Evolutionary conservation across 179 eudicot genomes (phyloP).

Genomic region (Beta lomatogona): DNA sequence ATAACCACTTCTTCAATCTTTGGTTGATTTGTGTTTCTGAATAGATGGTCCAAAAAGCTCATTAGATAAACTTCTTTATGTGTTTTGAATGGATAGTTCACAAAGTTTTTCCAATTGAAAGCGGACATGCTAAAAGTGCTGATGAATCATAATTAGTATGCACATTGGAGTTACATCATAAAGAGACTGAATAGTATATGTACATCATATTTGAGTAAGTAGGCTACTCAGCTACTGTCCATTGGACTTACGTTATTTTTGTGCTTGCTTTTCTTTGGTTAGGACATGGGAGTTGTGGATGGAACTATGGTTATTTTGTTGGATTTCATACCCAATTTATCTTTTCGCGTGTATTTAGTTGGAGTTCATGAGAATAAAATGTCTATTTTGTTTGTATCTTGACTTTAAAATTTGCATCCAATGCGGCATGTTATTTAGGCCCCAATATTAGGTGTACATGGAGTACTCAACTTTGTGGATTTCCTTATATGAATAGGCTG

Average conservation of each 20-base stretch:
- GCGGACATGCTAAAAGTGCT: background rate
- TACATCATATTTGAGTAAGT: background rate
- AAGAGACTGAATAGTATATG: background rate
- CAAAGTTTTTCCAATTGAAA: background rate
- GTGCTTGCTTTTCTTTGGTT: too few relatives aligned
- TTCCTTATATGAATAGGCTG: background rate
- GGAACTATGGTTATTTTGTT: too few relatives aligned
- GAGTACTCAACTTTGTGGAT: background rate
- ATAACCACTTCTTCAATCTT: too few relatives aligned
- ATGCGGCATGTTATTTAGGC: too few relatives aligned
- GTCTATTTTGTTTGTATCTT: too few relatives aligned
- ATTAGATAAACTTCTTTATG: background rate
- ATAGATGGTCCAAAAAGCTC: background rate
- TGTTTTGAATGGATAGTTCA: background rate
- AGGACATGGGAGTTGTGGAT: too few relatives aligned
- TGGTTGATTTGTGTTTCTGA: background rate
- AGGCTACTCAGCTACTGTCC: background rate
- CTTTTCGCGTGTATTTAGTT: too few relatives aligned
- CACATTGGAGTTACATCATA: background rate
- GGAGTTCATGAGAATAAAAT: too few relatives aligned
- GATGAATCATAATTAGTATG: background rate
- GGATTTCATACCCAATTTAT: too few relatives aligned
- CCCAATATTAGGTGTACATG: background rate
- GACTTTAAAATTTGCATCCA: too few relatives aligned
- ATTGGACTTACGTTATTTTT: background rate